Conservation (phyloP, 352 stramenopile species). For the Phytophthora capsici region DNA sequence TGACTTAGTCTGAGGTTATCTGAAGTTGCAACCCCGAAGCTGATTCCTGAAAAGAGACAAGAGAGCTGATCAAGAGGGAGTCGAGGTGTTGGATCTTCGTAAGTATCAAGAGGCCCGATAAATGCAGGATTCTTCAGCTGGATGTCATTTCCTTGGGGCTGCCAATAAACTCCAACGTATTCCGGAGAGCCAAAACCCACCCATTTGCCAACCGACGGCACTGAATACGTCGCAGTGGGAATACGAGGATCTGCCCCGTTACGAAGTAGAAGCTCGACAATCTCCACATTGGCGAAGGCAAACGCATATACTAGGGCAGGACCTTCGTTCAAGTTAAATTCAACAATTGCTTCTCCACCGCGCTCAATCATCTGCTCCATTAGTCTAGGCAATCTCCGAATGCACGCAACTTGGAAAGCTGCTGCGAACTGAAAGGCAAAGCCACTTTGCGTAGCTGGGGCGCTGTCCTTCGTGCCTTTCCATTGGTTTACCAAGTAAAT, state of each 20-base stretch:
- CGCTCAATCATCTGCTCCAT: conserved; percentile 59
- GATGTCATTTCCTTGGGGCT: not conserved
- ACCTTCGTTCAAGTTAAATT: conserved; percentile 70
- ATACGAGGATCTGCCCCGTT: conserved; percentile 57
- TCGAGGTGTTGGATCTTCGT: conserved; percentile 22
- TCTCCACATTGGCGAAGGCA: conserved; percentile 59
- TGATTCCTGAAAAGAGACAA: conserved; percentile 21
- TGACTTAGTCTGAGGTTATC: not conserved
- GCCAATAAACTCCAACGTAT: conserved; percentile 37
- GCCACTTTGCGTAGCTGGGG: conserved; percentile 36
- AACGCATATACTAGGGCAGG: conserved; percentile 66
- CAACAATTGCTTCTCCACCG: conserved; percentile 59
- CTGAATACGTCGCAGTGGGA: conserved; percentile 53
- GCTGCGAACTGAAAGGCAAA: conserved; percentile 78
- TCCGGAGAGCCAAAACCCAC: conserved; percentile 54
- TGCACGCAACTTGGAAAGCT: conserved; percentile 70
- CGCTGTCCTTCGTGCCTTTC: conserved; percentile 52
- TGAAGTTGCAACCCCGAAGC: not conserved
- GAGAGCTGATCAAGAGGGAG: conserved; percentile 35
- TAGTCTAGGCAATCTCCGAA: conserved; percentile 48
- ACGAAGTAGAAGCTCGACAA: conserved; percentile 38
- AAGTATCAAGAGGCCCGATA: conserved; percentile 39
- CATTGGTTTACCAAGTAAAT: conserved; percentile 62
- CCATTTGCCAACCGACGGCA: conserved; percentile 71
- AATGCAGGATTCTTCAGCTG: conserved; percentile 15